Conservation (phyloP, 208 protist species). For the Trypanosoma vivax region DNA sequence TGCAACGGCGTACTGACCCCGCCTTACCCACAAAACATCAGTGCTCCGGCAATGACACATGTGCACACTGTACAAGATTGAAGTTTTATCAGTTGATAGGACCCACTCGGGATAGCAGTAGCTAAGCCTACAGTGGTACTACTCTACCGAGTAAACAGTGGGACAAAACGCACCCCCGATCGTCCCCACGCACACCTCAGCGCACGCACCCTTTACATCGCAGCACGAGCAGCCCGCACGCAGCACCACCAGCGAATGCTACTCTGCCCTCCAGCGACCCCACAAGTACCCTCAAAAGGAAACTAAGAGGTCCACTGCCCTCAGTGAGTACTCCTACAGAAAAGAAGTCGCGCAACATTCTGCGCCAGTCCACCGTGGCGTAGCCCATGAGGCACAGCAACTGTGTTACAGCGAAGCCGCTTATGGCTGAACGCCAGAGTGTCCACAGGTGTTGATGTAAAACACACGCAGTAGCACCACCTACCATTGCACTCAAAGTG, state of each 20-base stretch:
- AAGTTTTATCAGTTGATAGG: no score
- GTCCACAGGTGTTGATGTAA: conserved; percentile 2
- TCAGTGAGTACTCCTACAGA: not conserved
- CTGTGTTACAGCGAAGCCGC: conserved; percentile 29
- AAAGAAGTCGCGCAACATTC: conserved; percentile 30
- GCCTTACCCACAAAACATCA: no score
- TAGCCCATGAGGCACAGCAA: conserved; percentile 49
- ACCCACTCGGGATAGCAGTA: no score
- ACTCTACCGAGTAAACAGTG: no score
- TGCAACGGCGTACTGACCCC: no score
- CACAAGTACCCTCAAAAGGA: not conserved
- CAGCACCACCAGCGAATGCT: conserved; percentile 7
- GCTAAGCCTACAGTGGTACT: no score
- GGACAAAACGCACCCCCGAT: no score
- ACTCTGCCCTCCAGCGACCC: conserved; percentile 5
- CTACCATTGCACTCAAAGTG: not conserved
- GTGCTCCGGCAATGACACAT: no score
- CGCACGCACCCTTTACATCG: no score
- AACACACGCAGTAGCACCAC: conserved; percentile 8
- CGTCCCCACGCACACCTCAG: no score
- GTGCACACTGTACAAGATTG: no score
- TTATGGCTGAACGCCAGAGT: conserved; percentile 7
- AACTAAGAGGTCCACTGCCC: not conserved
- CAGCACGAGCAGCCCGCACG: conserved; percentile 8
- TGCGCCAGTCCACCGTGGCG: conserved; percentile 45